Evolutionary conservation across 2,329 filamentous ascomycete genomes (phyloP).

Genomic region (Penicillium frequentans): DNA sequence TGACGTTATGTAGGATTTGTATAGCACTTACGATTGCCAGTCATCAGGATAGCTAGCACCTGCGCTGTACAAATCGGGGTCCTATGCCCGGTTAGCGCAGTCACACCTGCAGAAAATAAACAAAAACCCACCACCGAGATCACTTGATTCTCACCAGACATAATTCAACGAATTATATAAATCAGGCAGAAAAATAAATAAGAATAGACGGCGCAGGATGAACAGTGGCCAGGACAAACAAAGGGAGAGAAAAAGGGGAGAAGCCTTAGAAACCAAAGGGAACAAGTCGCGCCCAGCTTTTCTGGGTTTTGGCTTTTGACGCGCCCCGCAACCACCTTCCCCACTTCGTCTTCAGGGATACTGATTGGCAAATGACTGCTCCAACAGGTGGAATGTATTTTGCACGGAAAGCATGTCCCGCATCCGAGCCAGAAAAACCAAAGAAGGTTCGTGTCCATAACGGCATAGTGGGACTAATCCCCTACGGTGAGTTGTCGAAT

Average conservation of each 20-base stretch:
- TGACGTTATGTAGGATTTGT: neutral
- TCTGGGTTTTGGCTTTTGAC: neutral
- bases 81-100: neutral
- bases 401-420: neutral
- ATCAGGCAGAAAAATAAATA: neutral
- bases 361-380: neutral
- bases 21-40: conserved; percentile 15
- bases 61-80: conserved; percentile 4
- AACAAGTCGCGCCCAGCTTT: neutral
- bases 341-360: neutral
- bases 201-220: neutral
- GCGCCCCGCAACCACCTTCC: neutral
- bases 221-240: neutral
- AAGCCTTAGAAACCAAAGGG: neutral
- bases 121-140: neutral
- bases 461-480: neutral
- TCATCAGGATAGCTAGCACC: conserved; percentile 6
- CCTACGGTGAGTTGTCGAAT: neutral
- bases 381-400: neutral
- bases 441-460: neutral
- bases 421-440: neutral
- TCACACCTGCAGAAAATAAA: neutral
- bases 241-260: neutral
- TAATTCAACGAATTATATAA: neutral
- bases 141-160: neutral